Percentiles rank a stretch among this genome's conserved stretches.
phyloP scores from a whole-genome alignment of 345 rosid genomes.

The Pistacia vera region DNA sequence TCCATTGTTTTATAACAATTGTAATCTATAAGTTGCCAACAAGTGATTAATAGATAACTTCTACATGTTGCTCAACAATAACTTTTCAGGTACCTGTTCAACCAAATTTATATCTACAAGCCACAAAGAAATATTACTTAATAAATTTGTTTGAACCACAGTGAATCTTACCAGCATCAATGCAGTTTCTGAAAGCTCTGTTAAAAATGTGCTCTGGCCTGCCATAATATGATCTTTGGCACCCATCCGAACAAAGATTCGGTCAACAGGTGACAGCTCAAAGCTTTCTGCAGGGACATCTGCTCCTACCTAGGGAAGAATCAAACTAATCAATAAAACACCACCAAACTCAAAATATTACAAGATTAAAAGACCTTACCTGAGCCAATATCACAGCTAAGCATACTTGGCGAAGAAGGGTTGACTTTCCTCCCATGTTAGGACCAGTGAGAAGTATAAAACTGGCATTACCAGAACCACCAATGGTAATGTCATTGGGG shows the following conservation, averaged over 20 bases:
- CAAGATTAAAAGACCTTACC: slow-evolving; percentile 42
- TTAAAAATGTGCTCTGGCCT: slow-evolving; percentile 91
- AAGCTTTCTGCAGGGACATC: slow-evolving; percentile 93
- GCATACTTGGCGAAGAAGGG: slow-evolving; percentile 98
- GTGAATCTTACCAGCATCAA: slow-evolving; percentile 72
- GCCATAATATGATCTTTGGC: slow-evolving; percentile 96
- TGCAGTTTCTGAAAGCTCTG: slow-evolving; percentile 99
- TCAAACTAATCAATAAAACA: slow-evolving; percentile 10
- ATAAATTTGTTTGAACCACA: background rate
- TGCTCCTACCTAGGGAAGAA: slow-evolving; percentile 73
- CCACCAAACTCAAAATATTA: slow-evolving; percentile 11
- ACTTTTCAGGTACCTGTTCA: background rate
- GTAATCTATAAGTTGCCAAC: background rate
- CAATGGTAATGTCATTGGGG: slow-evolving; percentile 76
- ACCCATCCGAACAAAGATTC: slow-evolving; percentile 94
- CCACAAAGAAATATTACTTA: background rate
- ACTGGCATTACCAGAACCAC: slow-evolving; percentile 66
- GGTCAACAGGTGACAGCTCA: slow-evolving; percentile 80
- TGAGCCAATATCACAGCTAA: slow-evolving; percentile 90
- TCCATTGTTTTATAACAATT: background rate
- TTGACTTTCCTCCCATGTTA: slow-evolving; percentile 99
- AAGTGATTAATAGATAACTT: background rate
- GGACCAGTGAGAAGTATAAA: slow-evolving; percentile 98
- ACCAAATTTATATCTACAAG: background rate
- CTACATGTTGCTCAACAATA: background rate